Evolutionary conservation across 2,329 filamentous ascomycete genomes (phyloP).

Genomic region (Allantophomopsis lycopodina): DNA sequence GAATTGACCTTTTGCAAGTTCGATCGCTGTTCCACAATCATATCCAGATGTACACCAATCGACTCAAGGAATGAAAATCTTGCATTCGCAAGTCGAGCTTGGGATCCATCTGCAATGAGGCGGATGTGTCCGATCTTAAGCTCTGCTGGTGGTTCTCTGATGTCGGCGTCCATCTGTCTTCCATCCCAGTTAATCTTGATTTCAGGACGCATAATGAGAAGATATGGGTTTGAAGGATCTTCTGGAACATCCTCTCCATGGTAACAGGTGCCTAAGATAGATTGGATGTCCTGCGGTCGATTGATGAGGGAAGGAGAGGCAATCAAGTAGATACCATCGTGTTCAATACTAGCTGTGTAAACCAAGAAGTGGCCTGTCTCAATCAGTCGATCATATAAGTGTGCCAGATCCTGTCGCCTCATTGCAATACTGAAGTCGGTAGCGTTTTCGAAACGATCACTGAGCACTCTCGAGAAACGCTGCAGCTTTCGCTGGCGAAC

Average conservation of each 20-base stretch:
- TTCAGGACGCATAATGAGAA: conserved; percentile 76
- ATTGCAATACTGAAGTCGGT: conserved; percentile 87
- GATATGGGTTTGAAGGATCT: conserved; percentile 68
- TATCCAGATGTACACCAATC: conserved; percentile 75
- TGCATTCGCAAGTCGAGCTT: conserved; percentile 65
- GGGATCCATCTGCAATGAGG: conserved; percentile 78
- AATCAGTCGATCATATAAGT: conserved; percentile 69
- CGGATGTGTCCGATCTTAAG: conserved; percentile 77
- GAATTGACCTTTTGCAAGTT: conserved; percentile 87
- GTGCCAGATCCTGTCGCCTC: conserved; percentile 48
- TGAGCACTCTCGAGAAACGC: conserved; percentile 81
- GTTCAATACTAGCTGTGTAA: conserved; percentile 53
- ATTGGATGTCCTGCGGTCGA: conserved; percentile 69
- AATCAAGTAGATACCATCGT: conserved; percentile 69
- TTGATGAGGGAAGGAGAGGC: conserved; percentile 69
- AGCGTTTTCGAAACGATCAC: conserved; percentile 89
- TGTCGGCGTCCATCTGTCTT: conserved; percentile 52
- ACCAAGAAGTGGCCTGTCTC: conserved; percentile 81
- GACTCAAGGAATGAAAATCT: conserved; percentile 62
- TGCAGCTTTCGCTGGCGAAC: conserved; percentile 94
- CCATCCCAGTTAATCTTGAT: conserved; percentile 71
- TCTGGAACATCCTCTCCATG: conserved; percentile 58
- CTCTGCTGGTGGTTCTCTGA: conserved; percentile 70
- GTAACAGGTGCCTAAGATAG: conserved; percentile 70
- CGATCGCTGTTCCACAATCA: conserved; percentile 82